Evolutionary conservation across 306 rosid genomes (phyloP), one percentile per base, ranked within the genome.

Genomic region (Glycine tomentella): DNA sequence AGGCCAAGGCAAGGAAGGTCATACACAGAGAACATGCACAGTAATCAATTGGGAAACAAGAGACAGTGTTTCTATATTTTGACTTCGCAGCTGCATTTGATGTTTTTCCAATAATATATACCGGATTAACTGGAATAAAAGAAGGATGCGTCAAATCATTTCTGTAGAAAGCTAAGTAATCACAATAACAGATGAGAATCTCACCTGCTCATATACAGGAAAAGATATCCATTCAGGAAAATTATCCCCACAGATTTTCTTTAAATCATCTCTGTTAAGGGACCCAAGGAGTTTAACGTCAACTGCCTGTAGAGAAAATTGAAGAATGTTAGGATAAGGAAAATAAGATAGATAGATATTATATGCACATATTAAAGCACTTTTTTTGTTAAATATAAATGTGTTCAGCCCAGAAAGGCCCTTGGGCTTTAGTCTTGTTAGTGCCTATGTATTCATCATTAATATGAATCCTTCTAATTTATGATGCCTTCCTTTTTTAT

Each of bases 151-250:
- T 64, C 49, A 69, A 8, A 75, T 63, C 58, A 25, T 48, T 12
- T 78, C 61, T 66, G 50, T 25, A 75, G 2, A 72, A 66, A 76
- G 48, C 75, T 14, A 77, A 63, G 76, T 15, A 67, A 78, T 57
- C 42, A 20, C 56, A 76, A 69, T 16, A 55, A 76, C 2, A 13
- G 16, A 50, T 20, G 31, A 49, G 77, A 38, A 83, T 52, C 77
- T 20, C 50, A 95, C 99, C 92, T 92, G 99, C 85, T 95, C 97
- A 76, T 82, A 95, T 36, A 87, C 94, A 3, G 99, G 99, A 81
- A 95, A 95, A 72, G 99, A 91, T 87, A 95, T 90, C 99, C 97
- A 95, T 83, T 90, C 97, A 50, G 99, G 99, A 87, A 91, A 83
- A 82, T 87, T 93, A 40, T 95, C 97, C 13, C 99, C 95, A 9